These are phyloP conservation scores for Paramecium sexaurelia DNA, from an alignment of 73 alveolate genomes.

Conservation along the genomic window DNA sequence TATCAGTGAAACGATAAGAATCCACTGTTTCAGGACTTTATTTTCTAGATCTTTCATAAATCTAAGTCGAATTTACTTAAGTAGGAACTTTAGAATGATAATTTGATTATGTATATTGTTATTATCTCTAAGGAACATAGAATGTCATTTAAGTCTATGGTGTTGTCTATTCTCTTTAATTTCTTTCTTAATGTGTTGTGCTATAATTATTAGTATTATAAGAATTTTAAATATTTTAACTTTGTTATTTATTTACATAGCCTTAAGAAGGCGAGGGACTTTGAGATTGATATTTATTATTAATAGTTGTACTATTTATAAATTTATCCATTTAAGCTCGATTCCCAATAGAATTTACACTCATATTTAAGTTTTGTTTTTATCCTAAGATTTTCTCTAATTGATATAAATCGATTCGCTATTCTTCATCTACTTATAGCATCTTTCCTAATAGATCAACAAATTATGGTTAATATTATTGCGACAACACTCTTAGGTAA, in stretches of 20 bases:
- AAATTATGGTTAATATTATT: background rate
- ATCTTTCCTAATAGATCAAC: background rate
- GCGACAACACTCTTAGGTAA: background rate
- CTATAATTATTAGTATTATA: background rate
- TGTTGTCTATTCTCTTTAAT: background rate
- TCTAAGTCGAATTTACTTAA: background rate
- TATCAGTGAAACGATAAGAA: background rate
- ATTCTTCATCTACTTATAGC: conserved; percentile 24
- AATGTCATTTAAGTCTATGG: background rate
- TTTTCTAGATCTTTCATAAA: background rate
- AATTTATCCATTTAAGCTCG: background rate
- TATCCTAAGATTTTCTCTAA: background rate
- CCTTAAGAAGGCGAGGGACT: background rate
- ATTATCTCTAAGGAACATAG: background rate
- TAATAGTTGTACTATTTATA: background rate
- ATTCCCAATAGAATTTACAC: background rate
- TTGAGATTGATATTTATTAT: background rate
- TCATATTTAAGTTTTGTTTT: background rate
- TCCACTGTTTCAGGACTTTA: background rate
- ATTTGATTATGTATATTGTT: background rate
- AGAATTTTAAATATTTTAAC: background rate
- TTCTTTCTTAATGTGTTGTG: background rate
- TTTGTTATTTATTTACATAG: background rate
- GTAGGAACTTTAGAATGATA: background rate
- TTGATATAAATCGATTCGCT: conserved; percentile 21